Conservation (phyloP, 2,329 filamentous ascomycete species). For the Lasiodiplodia citricola region DNA sequence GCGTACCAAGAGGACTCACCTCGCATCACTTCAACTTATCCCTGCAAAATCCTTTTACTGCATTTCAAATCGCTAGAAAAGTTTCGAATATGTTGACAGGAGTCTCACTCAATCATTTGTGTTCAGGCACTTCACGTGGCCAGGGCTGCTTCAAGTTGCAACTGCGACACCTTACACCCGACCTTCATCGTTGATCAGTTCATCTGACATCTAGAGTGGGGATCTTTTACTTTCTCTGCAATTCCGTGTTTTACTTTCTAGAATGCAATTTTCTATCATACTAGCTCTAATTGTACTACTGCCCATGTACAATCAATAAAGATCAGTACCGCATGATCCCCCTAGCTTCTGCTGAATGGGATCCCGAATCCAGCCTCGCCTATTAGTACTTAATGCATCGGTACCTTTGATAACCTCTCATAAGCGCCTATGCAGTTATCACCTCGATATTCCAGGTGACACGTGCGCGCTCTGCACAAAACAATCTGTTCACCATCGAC, state of each 20-base stretch:
- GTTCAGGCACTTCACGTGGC: too few relatives aligned
- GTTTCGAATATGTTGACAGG: too few relatives aligned
- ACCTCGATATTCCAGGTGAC: background rate
- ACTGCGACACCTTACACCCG: too few relatives aligned
- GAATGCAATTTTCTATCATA: background rate
- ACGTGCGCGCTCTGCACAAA: background rate
- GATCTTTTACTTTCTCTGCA: background rate
- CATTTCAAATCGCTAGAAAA: too few relatives aligned
- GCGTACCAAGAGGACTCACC: background rate
- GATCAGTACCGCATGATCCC: background rate
- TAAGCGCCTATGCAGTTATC: background rate
- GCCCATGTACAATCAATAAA: background rate
- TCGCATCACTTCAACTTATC: too few relatives aligned
- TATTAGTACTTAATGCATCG: background rate
- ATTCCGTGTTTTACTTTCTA: too few relatives aligned
- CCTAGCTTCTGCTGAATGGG: too few relatives aligned
- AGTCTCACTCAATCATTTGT: too few relatives aligned
- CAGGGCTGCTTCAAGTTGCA: too few relatives aligned
- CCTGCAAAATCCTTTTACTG: too few relatives aligned
- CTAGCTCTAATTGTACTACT: background rate
- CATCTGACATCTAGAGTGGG: background rate
- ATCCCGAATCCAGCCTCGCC: background rate
- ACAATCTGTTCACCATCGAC: background rate
- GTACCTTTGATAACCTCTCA: background rate
- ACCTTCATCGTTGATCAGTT: too few relatives aligned